phyloP scores from a whole-genome alignment of 2,329 filamentous ascomycete species.

The Bipolaris cookei region DNA sequence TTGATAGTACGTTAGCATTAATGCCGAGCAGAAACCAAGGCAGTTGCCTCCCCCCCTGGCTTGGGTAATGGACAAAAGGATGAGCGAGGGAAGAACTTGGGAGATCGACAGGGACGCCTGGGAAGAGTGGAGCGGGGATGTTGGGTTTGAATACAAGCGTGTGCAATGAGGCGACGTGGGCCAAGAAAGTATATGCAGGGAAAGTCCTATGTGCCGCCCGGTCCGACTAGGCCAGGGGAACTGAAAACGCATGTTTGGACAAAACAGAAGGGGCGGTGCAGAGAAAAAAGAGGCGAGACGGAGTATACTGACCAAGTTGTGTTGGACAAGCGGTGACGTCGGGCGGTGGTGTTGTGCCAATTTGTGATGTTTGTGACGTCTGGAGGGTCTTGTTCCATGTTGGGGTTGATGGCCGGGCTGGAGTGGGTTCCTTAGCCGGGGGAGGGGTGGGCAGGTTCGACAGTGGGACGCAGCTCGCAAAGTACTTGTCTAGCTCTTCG shows the following conservation, averaged over 20 bases:
- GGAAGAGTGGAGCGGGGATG: slow-evolving; percentile 14
- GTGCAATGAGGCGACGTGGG: slow-evolving; percentile 22
- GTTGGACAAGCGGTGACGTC: slow-evolving; percentile 23
- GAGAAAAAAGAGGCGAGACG: neutral
- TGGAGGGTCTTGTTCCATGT: slow-evolving; percentile 7
- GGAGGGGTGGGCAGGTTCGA: slow-evolving; percentile 52
- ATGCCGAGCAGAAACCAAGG: slow-evolving; percentile 16
- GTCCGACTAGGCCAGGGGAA: slow-evolving; percentile 27
- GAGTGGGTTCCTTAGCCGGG: slow-evolving; percentile 38
- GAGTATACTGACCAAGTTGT: slow-evolving; percentile 39
- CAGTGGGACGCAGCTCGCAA: slow-evolving; percentile 48
- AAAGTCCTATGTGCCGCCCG: slow-evolving; percentile 21
- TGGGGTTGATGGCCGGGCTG: slow-evolving; percentile 14
- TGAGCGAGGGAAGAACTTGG: slow-evolving; percentile 15
- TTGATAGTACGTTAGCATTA: slow-evolving; percentile 30
- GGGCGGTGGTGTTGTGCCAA: slow-evolving; percentile 1
- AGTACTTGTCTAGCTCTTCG: slow-evolving; percentile 49
- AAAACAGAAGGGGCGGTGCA: slow-evolving; percentile 24
- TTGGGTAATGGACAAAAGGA: slow-evolving; percentile 3
- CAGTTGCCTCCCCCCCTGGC: neutral
- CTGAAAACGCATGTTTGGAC: slow-evolving; percentile 11
- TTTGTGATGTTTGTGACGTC: neutral
- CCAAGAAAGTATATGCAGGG: slow-evolving; percentile 27
- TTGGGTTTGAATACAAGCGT: slow-evolving; percentile 12
- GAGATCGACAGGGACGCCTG: slow-evolving; percentile 32